These are phyloP conservation scores for Trifolium repens DNA, from an alignment of 306 rosid genomes.

Conservation along the genomic window DNA sequence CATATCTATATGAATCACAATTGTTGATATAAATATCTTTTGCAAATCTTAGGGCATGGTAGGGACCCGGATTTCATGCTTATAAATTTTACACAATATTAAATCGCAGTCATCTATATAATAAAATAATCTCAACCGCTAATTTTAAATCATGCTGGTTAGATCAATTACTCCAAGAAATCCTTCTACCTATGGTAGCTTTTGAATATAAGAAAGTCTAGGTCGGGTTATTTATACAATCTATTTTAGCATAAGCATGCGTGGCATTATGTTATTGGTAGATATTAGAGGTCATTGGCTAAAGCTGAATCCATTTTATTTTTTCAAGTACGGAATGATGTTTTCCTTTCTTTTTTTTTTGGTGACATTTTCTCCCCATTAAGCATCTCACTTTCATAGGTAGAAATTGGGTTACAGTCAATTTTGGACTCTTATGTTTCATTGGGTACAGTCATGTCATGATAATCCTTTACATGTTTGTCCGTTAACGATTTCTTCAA, in stretches of 20 bases:
- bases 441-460: slow-evolving; percentile 43
- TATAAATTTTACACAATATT: too few relatives aligned
- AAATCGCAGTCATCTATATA: too few relatives aligned
- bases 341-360: slow-evolving; percentile 36
- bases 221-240: slow-evolving; percentile 50
- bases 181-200: background rate
- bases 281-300: slow-evolving; percentile 48
- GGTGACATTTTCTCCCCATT: slow-evolving; percentile 35
- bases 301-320: slow-evolving; percentile 37
- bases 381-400: slow-evolving; percentile 37
- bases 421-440: slow-evolving; percentile 28
- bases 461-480: slow-evolving; percentile 40
- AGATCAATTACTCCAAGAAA: too few relatives aligned
- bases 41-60: slow-evolving; percentile 39
- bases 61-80: too few relatives aligned
- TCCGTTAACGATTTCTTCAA: slow-evolving; percentile 33
- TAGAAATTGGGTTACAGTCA: slow-evolving; percentile 44
- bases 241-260: slow-evolving; percentile 43
- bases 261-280: slow-evolving; percentile 57
- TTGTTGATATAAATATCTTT: slow-evolving; percentile 38
- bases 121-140: too few relatives aligned
- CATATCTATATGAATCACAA: too few relatives aligned
- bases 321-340: slow-evolving; percentile 49
- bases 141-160: too few relatives aligned
- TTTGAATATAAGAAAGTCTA: slow-evolving; percentile 46